A percentile compares a stretch with the other conserved stretches of the same genome.
Conservation (phyloP, 1,284 basidiomycete species). For the Sporisorium sorghi region DNA sequence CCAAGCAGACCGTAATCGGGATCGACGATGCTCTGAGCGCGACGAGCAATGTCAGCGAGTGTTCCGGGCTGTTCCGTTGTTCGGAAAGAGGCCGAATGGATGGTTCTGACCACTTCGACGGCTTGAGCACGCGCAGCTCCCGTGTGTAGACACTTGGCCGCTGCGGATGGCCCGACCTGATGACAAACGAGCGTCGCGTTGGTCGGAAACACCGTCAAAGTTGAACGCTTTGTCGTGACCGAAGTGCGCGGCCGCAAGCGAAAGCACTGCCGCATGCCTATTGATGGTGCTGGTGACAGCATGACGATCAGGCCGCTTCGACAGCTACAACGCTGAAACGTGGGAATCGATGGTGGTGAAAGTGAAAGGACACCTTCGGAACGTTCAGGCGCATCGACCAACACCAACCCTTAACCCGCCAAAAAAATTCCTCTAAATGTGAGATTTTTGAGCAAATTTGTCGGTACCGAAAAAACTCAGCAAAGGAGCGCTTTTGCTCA, state of each 20-base stretch:
- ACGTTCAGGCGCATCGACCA: slow-evolving; percentile 3
- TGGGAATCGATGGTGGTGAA: background rate
- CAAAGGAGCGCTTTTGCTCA: too few species aligned
- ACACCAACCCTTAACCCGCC: too few species aligned
- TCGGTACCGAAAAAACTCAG: slow-evolving; percentile 40
- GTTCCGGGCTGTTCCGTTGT: background rate
- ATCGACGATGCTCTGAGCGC: slow-evolving; percentile 22
- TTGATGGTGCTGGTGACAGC: slow-evolving; percentile 22
- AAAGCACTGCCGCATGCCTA: slow-evolving; percentile 22
- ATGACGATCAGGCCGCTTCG: slow-evolving; percentile 2
- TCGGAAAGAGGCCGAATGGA: background rate
- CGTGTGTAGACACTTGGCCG: slow-evolving; percentile 5
- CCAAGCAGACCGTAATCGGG: slow-evolving; percentile 9
- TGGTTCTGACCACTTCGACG: slow-evolving; percentile 9
- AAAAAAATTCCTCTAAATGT: background rate
- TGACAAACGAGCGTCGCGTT: background rate
- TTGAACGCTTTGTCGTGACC: background rate
- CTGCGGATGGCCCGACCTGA: background rate
- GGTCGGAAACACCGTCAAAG: background rate
- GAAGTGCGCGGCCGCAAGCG: slow-evolving; percentile 14
- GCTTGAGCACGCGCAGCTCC: slow-evolving; percentile 10
- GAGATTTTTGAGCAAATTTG: slow-evolving; percentile 4
- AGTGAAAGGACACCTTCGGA: slow-evolving; percentile 1
- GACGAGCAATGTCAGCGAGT: slow-evolving; percentile 14
- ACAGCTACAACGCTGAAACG: background rate